Evolutionary conservation across 768 basidiomycete genomes (phyloP).

Genomic region (Agaricus bisporus): DNA sequence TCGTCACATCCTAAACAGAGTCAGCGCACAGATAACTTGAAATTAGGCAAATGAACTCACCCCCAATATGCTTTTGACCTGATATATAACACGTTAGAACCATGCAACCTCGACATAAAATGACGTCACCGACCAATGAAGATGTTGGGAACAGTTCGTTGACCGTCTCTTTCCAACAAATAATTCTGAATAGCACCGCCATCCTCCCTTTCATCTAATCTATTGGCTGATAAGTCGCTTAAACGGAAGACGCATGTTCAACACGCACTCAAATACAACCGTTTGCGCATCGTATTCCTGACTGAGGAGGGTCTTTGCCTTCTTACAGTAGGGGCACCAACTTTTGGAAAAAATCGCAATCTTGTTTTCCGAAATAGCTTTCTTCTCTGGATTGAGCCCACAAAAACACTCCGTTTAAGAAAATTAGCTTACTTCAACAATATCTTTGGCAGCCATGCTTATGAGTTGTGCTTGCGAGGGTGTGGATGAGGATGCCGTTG

Average conservation of each 20-base stretch:
- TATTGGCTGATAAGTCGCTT: constrained; percentile 16
- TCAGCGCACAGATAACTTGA: neutral
- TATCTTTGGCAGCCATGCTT: constrained; percentile 29
- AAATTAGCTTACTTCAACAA: constrained; percentile 35
- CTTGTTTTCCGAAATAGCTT: constrained; percentile 41
- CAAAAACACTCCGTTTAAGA: neutral
- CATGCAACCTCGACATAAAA: neutral
- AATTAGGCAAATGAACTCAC: constrained; percentile 19
- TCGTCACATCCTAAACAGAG: constrained; percentile 30
- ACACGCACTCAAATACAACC: constrained; percentile 41
- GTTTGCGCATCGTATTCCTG: constrained; percentile 30
- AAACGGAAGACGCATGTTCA: neutral
- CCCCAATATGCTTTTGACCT: constrained; percentile 54
- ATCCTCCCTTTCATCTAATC: constrained; percentile 56
- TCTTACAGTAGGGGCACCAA: constrained; percentile 46
- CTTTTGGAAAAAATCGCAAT: constrained; percentile 58
- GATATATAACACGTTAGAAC: neutral
- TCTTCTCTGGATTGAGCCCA: constrained; percentile 21
- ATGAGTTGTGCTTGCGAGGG: constrained; percentile 19
- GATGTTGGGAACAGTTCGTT: constrained; percentile 70
- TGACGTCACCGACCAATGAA: constrained; percentile 57
- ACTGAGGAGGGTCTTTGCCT: constrained; percentile 41
- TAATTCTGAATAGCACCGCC: constrained; percentile 62
- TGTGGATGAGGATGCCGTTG: constrained; percentile 24
- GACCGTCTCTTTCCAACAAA: constrained; percentile 57